Percentiles rank a stretch among this genome's conserved stretches.
These are phyloP conservation scores for Buddleja alternifolia DNA, from an alignment of 257 asterid genomes.

Conservation along the genomic window DNA sequence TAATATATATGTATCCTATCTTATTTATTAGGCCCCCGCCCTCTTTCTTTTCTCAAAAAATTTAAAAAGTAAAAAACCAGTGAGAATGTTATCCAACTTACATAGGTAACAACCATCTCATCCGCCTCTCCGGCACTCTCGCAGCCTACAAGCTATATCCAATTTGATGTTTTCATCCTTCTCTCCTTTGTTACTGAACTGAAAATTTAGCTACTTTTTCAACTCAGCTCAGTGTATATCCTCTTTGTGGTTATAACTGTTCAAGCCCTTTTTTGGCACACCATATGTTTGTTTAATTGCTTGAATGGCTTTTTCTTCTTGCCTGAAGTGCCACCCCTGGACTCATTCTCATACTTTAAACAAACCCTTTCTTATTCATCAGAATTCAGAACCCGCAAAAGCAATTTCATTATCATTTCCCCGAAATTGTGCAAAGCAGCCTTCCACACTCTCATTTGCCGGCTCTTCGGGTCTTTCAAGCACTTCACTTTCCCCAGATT, in stretches of 20 bases:
- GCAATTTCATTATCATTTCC: constrained; percentile 24
- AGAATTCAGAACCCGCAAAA: constrained; percentile 39
- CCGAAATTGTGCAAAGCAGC: constrained; percentile 21
- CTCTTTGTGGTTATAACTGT: too few species aligned
- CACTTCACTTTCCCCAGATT: constrained; percentile 53
- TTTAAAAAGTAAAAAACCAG: too few species aligned
- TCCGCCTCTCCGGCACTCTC: background rate
- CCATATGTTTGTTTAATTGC: constrained; percentile 64
- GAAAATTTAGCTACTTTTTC: background rate
- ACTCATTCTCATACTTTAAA: constrained; percentile 35
- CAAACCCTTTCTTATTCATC: constrained; percentile 26
- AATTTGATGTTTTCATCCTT: background rate
- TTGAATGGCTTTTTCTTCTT: constrained; percentile 70
- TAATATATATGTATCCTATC: too few species aligned
- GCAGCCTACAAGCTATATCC: constrained; percentile 20
- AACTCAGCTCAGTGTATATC: background rate
- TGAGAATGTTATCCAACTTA: background rate
- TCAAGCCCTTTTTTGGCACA: constrained; percentile 21
- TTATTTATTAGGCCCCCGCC: too few species aligned
- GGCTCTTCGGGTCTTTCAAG: constrained; percentile 42
- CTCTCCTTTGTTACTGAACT: background rate
- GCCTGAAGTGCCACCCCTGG: constrained; percentile 59
- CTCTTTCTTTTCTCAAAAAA: too few species aligned
- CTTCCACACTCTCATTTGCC: constrained; percentile 40
- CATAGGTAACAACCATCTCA: background rate